Conservation (phyloP, 1,284 basidiomycete species). For the Trichosporon sp. region DNA sequence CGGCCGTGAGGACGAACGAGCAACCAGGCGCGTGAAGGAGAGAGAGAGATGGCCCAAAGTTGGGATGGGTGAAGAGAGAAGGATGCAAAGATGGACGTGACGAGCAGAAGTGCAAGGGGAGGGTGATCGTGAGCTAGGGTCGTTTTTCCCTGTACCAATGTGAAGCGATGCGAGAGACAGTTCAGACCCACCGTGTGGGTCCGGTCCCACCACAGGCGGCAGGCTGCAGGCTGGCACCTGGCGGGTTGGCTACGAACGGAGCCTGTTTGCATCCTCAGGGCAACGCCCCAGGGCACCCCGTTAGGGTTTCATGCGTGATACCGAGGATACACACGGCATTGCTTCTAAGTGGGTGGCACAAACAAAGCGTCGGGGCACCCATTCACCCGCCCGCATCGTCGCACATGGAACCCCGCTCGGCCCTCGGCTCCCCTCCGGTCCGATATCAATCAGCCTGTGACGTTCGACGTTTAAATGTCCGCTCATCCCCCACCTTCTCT, state of each 20-base stretch:
- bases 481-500: background rate
- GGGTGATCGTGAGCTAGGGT: slow-evolving; percentile 6
- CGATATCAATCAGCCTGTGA: background rate
- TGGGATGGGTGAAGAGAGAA: slow-evolving; percentile 12
- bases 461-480: background rate
- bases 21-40: slow-evolving; percentile 1
- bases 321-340: background rate
- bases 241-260: background rate
- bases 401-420: slow-evolving; percentile 18
- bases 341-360: background rate
- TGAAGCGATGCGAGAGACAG: slow-evolving; percentile 15
- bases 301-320: slow-evolving; percentile 12
- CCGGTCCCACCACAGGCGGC: background rate
- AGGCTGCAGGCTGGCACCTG: background rate
- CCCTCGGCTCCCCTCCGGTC: slow-evolving; percentile 5
- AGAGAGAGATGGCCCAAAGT: slow-evolving; percentile 3
- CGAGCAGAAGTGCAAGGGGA: background rate
- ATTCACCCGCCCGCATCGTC: background rate
- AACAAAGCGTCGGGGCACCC: background rate
- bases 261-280: slow-evolving; percentile 6
- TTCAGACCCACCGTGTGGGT: background rate
- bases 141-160: slow-evolving; percentile 2
- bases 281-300: background rate
- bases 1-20: background rate
- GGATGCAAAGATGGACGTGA: slow-evolving; percentile 4